A percentile compares a stretch with the other conserved stretches of the same genome.
Conservation (phyloP, 805 yeast species). For the Suhomyces sp. region DNA sequence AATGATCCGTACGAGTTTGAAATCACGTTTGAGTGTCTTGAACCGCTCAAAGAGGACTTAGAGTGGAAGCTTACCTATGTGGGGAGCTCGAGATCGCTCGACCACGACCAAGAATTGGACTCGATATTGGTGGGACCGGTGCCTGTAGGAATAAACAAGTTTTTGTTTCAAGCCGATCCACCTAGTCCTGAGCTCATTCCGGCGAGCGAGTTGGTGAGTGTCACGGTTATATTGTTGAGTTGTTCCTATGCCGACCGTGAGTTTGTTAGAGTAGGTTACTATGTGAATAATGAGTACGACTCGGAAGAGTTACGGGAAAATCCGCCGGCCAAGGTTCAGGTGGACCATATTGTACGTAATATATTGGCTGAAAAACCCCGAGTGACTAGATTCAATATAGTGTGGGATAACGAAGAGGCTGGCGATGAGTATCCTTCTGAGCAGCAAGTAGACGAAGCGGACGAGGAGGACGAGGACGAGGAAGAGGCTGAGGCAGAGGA, state of each 20-base stretch:
- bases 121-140: slow-evolving; percentile 98
- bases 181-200: slow-evolving; percentile 96
- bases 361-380: slow-evolving; percentile 96
- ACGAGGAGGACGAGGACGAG: slow-evolving; percentile 30
- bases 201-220: slow-evolving; percentile 90
- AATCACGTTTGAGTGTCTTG: slow-evolving; percentile 95
- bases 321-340: slow-evolving; percentile 91
- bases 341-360: slow-evolving; percentile 90
- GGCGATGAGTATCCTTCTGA: slow-evolving; percentile 77
- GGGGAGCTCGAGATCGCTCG: slow-evolving; percentile 90
- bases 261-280: slow-evolving; percentile 95
- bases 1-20: slow-evolving; percentile 93
- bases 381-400: slow-evolving; percentile 93
- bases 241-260: slow-evolving; percentile 93
- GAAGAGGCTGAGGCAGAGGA: slow-evolving; percentile 26
- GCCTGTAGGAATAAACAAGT: slow-evolving; percentile 95
- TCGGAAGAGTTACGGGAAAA: slow-evolving; percentile 88
- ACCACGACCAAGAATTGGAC: slow-evolving; percentile 96
- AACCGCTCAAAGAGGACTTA: slow-evolving; percentile 84
- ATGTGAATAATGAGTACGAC: slow-evolving; percentile 96
- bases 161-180: slow-evolving; percentile 90
- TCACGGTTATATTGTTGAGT: slow-evolving; percentile 87
- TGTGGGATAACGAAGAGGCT: slow-evolving; percentile 82
- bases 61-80: slow-evolving; percentile 98
- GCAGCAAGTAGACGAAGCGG: slow-evolving; percentile 52